Percentiles rank a stretch among this genome's conserved stretches.
phyloP scores from a whole-genome alignment of 2,329 filamentous ascomycete species.

The Onygena corvina region DNA sequence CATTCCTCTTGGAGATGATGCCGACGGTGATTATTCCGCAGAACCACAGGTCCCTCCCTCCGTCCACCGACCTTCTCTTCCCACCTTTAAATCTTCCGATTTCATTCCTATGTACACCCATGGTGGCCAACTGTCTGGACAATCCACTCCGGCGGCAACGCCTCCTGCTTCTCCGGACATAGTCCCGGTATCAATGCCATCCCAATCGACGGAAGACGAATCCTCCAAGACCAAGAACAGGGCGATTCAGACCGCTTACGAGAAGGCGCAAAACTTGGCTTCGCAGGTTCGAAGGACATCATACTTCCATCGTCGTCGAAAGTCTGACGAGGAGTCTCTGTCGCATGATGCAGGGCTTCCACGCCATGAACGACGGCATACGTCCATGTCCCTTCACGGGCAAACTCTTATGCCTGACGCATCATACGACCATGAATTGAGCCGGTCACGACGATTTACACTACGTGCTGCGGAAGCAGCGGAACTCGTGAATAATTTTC shows the following conservation, averaged over 20 bases:
- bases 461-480: conserved; percentile 3
- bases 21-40: not conserved
- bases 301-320: conserved; percentile 14
- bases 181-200: not conserved
- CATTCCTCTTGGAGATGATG: not conserved
- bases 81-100: conserved; percentile 1
- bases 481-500: not conserved
- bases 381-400: not conserved
- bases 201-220: not conserved
- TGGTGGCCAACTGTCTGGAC: not conserved
- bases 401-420: not conserved
- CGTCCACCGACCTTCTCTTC: not conserved
- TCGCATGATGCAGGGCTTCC: not conserved
- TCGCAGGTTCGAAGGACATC: conserved; percentile 25
- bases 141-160: not conserved
- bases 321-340: not conserved
- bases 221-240: conserved; percentile 20
- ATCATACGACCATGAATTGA: not conserved
- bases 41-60: not conserved
- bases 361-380: not conserved
- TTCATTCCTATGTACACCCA: not conserved
- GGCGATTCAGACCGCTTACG: conserved; percentile 26
- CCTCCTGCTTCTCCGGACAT: not conserved
- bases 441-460: not conserved
- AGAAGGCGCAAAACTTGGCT: conserved; percentile 25